These are phyloP conservation scores for Dianthus caryophyllus DNA, from an alignment of 148 eudicot genomes.

Conservation along the genomic window DNA sequence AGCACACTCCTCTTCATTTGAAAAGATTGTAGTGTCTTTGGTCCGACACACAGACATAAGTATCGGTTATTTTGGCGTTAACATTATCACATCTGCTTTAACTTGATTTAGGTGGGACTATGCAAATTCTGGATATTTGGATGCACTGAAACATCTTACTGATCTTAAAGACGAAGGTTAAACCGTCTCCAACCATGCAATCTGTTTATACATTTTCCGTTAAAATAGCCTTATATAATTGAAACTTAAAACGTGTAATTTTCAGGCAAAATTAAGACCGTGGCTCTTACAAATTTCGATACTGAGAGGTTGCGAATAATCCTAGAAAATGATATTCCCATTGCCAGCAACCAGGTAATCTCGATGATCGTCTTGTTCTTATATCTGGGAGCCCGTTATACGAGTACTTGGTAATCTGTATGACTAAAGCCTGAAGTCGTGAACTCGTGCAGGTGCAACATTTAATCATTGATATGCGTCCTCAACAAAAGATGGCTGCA, in stretches of 20 bases:
- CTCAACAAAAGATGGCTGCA: slow-evolving; percentile 96
- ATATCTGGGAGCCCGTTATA: neutral
- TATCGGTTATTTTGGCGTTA: too few species aligned
- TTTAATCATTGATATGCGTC: slow-evolving; percentile 96
- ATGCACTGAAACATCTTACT: slow-evolving; percentile 92
- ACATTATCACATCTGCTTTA: slow-evolving; percentile 15
- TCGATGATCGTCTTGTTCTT: neutral
- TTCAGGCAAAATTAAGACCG: slow-evolving; percentile 93
- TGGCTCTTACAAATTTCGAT: slow-evolving; percentile 95
- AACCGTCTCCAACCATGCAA: neutral
- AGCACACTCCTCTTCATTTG: slow-evolving; percentile 17
- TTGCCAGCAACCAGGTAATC: slow-evolving; percentile 89
- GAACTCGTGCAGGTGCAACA: slow-evolving; percentile 79
- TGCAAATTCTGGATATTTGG: slow-evolving; percentile 88
- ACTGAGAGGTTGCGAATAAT: slow-evolving; percentile 76
- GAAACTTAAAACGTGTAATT: slow-evolving; percentile 17
- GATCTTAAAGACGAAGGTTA: slow-evolving; percentile 94
- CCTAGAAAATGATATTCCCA: slow-evolving; percentile 82
- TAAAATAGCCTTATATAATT: neutral
- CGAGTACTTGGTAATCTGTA: neutral
- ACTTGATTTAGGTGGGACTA: slow-evolving; percentile 89
- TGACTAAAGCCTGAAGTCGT: too few species aligned
- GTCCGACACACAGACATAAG: too few species aligned
- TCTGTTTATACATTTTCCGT: neutral
- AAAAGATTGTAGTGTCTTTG: too few species aligned